Evolutionary conservation across 176 grass and related monocot genomes (phyloP), one percentile per base, ranked within the genome.

Genomic region (Zoysia pacifica): DNA sequence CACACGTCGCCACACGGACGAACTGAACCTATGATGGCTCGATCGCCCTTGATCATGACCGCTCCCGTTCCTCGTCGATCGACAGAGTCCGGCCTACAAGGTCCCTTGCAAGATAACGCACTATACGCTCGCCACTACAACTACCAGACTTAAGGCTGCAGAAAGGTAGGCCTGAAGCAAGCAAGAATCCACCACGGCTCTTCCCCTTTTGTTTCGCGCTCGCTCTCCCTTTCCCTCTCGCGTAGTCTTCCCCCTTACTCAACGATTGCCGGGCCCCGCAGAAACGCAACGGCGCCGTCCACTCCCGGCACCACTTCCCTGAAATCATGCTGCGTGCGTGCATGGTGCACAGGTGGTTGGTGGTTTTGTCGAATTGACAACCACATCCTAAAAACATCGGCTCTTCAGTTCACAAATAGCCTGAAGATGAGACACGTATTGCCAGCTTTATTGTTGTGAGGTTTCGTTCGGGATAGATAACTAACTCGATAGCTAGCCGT

Each of bases 121-220:
- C 81, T 81, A 84, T 82, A 91, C 77, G 67, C 88, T 5, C 63
- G 62, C 76, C 93, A 89, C 93, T 93, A 91, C 93, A 97, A 97
- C 93, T 53, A 97, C 93, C 93, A 91, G 68, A 84, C 90, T 93
- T 97, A 91, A 81, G 83, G 69, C 76, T 85, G 90, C 80, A 93
- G 93, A 91, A 84, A 97, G 80, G 93, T 93, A 91, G 67, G 51
- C 45, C 53, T 76, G 76, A 97, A 97, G 90, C 90, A 93, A 90
- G 89, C 90, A 89, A 82, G 86, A 75, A 86, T 59, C 77, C 83
- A 81, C 72, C 77, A 45, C 51, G 75, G 79, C 68, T 28, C 28
- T 79, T 70, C 28, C 80, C 73, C 86, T 84, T 89, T 78, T 79
- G 56, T 63, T 86, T 96, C 62, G 3, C 35, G 39, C 70, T 55